These are phyloP conservation scores for Pouteria glomerata DNA, from an alignment of 148 eudicot genomes.

Conservation along the genomic window DNA sequence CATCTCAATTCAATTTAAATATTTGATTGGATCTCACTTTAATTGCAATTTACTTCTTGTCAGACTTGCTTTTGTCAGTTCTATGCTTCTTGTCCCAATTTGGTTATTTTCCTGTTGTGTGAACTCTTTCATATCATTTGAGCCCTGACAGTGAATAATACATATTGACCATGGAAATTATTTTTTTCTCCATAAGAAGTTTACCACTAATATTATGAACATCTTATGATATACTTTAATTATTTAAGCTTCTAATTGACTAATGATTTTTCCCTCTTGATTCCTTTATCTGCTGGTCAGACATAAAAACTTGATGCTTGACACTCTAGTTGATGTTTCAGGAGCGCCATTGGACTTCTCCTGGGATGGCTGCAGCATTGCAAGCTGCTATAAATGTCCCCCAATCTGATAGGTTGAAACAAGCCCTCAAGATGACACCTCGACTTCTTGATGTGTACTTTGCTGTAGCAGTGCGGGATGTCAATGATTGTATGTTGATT, in stretches of 20 bases:
- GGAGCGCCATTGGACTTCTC: constrained; percentile 95
- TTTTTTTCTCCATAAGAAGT: not conserved
- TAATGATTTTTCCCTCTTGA: not conserved
- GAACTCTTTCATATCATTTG: not conserved
- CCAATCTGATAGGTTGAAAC: constrained; percentile 73
- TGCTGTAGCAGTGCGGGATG: constrained; percentile 68
- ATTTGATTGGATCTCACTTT: not conserved
- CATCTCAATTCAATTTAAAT: not conserved
- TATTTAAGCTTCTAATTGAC: not conserved
- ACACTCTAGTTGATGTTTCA: constrained; percentile 32
- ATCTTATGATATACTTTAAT: not conserved
- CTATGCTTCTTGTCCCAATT: not conserved
- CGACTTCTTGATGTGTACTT: constrained; percentile 81
- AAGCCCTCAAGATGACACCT: constrained; percentile 77
- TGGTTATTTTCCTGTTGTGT: not conserved
- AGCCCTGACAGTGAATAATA: not conserved
- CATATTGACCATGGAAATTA: not conserved
- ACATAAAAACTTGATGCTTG: not conserved
- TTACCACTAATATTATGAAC: not conserved
- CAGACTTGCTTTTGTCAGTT: not conserved
- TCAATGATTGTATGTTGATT: constrained; percentile 62
- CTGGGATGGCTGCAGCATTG: constrained; percentile 71
- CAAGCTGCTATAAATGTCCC: constrained; percentile 61
- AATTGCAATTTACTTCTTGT: not conserved
- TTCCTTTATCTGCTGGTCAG: not conserved